Evolutionary conservation across 495 filamentous ascomycete species (phyloP).

Genomic region (Cairneyella variabilis): DNA sequence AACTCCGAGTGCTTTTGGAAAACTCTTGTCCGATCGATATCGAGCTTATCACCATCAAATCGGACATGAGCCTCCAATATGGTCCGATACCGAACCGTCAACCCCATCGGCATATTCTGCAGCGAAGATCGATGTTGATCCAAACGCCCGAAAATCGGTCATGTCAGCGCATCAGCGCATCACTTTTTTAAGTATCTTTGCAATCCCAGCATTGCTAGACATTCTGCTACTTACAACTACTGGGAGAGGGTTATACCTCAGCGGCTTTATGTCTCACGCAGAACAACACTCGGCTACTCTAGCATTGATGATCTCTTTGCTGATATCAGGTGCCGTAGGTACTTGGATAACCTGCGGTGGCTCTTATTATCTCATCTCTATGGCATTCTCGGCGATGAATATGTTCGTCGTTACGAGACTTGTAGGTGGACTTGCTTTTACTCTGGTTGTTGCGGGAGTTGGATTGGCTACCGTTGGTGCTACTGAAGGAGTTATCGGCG

Average conservation of each 20-base stretch:
- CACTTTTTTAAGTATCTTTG: slow-evolving; percentile 59
- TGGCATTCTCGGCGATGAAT: slow-evolving; percentile 57
- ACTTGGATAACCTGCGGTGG: slow-evolving; percentile 57
- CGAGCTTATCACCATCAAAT: slow-evolving; percentile 41
- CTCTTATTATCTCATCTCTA: slow-evolving; percentile 56
- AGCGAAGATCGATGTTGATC: slow-evolving; percentile 54
- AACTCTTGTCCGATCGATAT: slow-evolving; percentile 48
- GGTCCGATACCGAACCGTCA: slow-evolving; percentile 34
- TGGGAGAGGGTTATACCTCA: slow-evolving; percentile 55
- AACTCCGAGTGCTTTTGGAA: slow-evolving; percentile 48
- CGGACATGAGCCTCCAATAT: slow-evolving; percentile 37
- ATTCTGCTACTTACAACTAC: slow-evolving; percentile 53
- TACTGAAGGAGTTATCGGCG: slow-evolving; percentile 31
- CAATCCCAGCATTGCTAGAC: slow-evolving; percentile 57
- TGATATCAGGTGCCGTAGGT: slow-evolving; percentile 53
- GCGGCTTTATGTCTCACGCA: slow-evolving; percentile 48
- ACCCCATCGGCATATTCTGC: slow-evolving; percentile 37
- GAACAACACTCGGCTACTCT: slow-evolving; percentile 51
- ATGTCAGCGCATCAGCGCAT: slow-evolving; percentile 50
- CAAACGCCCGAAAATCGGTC: slow-evolving; percentile 38
- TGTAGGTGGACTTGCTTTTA: slow-evolving; percentile 53
- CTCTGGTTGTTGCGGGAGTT: slow-evolving; percentile 41
- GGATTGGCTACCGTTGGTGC: slow-evolving; percentile 46
- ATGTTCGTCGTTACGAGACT: slow-evolving; percentile 56
- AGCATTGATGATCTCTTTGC: slow-evolving; percentile 52